Base-by-base conservation (phyloP, 2,329 filamentous ascomycete genomes). In the Nemania bipapillata region DNA sequence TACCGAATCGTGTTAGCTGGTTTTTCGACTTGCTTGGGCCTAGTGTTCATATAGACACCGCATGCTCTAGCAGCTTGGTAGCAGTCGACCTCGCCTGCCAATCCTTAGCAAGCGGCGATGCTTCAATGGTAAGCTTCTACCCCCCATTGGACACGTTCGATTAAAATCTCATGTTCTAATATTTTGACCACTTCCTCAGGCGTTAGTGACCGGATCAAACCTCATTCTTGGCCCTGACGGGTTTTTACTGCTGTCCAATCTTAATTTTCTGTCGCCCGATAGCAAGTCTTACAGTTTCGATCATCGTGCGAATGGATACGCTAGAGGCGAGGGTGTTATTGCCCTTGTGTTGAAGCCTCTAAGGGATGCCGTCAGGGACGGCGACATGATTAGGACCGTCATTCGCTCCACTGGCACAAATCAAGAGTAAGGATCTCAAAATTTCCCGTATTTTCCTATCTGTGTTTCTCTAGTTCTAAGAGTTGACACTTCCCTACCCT, bases 281-380 rank as follows among this genome's bases (percentile, higher is more conserved):
- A 74, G 75, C 60, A 64, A 65, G 17, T 76, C 70, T 22, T 75
- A 76, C 26, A 76, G 74, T 32, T 76, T 77, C 40, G 75, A 77
- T 50, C 72, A 75, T 47, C 74, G 74, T n/a, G 75, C 74, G 26
- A 76, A 76, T 37, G 75, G 75, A 9, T 77, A 76, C 30, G 84
- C 77, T 30, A 81, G 84, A 2, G 85, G 84, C 11, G 87, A 89
- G 59, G 86, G 86, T 0, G 75, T 87, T 11, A 82, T 82, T 0
- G 77, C 79, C 0, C 70, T 89, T 0, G 76, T 89, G 0, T 70
- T 90, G 0, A 89, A 89, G 74, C 78, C 75, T 0, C 73, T 89
- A 1, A 77, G 74, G 4, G 75, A 80, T 1, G 88, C 88, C 0
- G 63, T 89, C 3, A 75, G 52, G 17, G 74, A 82, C 66, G 79